Evolutionary conservation across 1,284 basidiomycete genomes (phyloP).

Genomic region (Microstroma glucosiphilum): DNA sequence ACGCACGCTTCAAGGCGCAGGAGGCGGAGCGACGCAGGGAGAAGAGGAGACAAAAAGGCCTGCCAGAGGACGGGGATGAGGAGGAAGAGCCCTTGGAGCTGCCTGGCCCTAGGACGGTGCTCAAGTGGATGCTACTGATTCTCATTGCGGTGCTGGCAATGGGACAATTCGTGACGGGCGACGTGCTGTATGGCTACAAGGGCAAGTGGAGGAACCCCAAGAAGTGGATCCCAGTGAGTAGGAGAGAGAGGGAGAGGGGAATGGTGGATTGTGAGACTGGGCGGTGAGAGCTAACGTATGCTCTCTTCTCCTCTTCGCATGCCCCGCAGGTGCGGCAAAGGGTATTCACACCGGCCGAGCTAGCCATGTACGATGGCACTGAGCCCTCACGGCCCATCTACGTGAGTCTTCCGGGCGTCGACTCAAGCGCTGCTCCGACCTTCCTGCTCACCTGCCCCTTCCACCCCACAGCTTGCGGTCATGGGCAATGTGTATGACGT

Average conservation of each 20-base stretch:
- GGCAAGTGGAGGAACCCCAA: slow-evolving; percentile 40
- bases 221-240: slow-evolving; percentile 43
- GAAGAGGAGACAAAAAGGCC: slow-evolving; percentile 17
- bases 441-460: not conserved
- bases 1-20: slow-evolving; percentile 38
- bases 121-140: slow-evolving; percentile 16
- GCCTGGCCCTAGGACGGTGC: not conserved
- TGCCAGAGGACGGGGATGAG: slow-evolving; percentile 10
- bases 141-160: slow-evolving; percentile 20
- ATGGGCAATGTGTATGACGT: slow-evolving; percentile 92
- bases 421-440: slow-evolving; percentile 10
- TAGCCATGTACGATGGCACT: slow-evolving; percentile 70
- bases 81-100: slow-evolving; percentile 4
- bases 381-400: slow-evolving; percentile 69
- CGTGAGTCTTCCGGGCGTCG: slow-evolving; percentile 56
- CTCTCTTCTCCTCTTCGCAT: not conserved
- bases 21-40: slow-evolving; percentile 19
- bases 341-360: slow-evolving; percentile 65
- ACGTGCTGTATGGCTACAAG: slow-evolving; percentile 44
- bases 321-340: slow-evolving; percentile 58
- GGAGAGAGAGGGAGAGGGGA: not conserved
- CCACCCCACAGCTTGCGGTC: slow-evolving; percentile 53
- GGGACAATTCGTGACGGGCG: slow-evolving; percentile 42
- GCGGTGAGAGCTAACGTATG: not conserved
- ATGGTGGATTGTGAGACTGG: not conserved